Evolutionary conservation across 768 basidiomycete species (phyloP), one percentile per base, ranked within the genome.

Genomic region (Rhizopogon vinicolor): DNA sequence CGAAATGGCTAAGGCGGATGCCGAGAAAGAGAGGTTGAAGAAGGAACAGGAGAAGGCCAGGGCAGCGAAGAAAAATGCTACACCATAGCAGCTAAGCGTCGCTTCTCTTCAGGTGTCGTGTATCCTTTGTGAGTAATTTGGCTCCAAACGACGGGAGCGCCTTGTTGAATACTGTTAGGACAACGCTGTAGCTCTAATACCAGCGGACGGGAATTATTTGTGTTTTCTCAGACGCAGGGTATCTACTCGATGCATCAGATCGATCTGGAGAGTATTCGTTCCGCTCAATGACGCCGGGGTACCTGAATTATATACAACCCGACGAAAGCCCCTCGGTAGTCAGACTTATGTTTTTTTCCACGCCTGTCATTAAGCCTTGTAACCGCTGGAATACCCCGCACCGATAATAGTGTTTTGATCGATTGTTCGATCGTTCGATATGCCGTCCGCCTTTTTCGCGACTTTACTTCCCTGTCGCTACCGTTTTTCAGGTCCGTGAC

Each of bases 1-100:
- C 72, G 83, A 93, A 67, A 65, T 86, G 42, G 93, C 91, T 18
- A 88, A 89, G 66, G 80, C 70, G 49, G 87, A 91, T 54, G 83
- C 71, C 16, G 74, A 72, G 58, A 75, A 75, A 64, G 77, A 77
- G 53, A 68, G 77, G n/a, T 75, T 68, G 40, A 84, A 86, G 74
- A 83, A 84, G 59, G 80, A 80, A 58, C 77, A 77, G 41, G 80
- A 81, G 71, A 82, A 84, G 63, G 77, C 66, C 44, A 79, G 72
- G 60, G 59, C 49, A 16, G 51, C 60, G 41, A 75, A 70, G 62
- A 75, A 77, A 66, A 71, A 63, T 44, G 64, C 59, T 29, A 62
- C 54, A 44, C 64, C 67, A 60, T 74, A 58, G 58, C 56, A 55
- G 31, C 33, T 35, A 33, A 19, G 18, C 22, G 35, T 29, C 22